Conservation (phyloP, 2,329 filamentous ascomycete genomes). For the Cladosporium sp. region DNA sequence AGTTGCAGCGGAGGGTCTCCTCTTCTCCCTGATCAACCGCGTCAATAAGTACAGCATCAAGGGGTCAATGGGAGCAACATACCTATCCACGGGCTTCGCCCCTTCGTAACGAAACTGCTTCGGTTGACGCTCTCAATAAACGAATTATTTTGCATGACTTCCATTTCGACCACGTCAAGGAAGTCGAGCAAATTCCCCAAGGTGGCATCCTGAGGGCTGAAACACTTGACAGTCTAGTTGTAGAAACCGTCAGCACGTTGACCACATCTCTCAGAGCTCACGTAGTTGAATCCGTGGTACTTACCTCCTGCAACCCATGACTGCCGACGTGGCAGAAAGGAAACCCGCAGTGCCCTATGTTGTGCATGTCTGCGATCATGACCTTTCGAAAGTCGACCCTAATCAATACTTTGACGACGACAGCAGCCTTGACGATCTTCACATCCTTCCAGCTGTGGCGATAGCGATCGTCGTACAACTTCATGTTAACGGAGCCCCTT, state of each 20-base stretch:
- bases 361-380: neutral
- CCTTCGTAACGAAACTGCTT: too few species aligned
- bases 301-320: neutral
- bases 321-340: neutral
- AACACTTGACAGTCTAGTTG: neutral
- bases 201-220: neutral
- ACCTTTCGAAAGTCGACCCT: neutral
- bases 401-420: neutral
- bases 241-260: neutral
- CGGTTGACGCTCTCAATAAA: too few species aligned
- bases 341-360: neutral
- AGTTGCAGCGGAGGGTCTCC: too few species aligned
- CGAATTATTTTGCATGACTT: neutral
- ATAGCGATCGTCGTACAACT: neutral
- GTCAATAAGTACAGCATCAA: too few species aligned
- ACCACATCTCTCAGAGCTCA: neutral
- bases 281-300: neutral
- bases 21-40: too few species aligned
- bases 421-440: neutral
- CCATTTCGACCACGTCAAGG: neutral
- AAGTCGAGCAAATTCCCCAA: neutral
- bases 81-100: too few species aligned
- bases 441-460: neutral
- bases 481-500: too few species aligned
- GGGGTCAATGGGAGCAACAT: too few species aligned